Conservation (phyloP, 345 rosid species). For the Bruguiera parviflora region DNA sequence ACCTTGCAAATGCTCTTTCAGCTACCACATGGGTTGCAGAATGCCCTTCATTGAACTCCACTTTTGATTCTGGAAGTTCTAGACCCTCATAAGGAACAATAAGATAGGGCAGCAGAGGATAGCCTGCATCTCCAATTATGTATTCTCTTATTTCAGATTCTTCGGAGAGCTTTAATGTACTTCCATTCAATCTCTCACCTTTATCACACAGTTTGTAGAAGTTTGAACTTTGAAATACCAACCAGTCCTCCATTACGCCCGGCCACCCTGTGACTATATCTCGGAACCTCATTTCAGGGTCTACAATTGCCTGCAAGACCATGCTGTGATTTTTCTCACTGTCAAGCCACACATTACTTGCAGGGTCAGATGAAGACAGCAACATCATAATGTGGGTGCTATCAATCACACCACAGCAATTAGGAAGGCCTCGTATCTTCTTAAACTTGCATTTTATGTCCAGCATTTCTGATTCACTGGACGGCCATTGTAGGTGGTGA, state of each 20-base stretch:
- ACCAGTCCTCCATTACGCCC: constrained; percentile 45
- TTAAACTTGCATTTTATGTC: constrained; percentile 52
- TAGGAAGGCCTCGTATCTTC: constrained; percentile 52
- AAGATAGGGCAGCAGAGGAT: constrained; percentile 57
- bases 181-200: constrained; percentile 48
- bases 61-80: constrained; percentile 33
- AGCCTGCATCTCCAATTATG: constrained; percentile 54
- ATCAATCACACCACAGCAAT: constrained; percentile 61
- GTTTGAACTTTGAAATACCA: constrained; percentile 44
- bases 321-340: constrained; percentile 55
- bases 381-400: constrained; percentile 54
- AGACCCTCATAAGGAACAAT: constrained; percentile 45
- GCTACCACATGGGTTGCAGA: constrained; percentile 45
- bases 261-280: constrained; percentile 77
- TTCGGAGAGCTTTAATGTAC: constrained; percentile 32
- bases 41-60: constrained; percentile 46
- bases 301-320: constrained; percentile 59
- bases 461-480: constrained; percentile 33
- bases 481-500: constrained; percentile 57
- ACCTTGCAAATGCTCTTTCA: constrained; percentile 43
- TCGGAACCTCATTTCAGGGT: constrained; percentile 53
- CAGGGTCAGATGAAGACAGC: constrained; percentile 47
- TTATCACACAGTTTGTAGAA: constrained; percentile 45
- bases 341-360: constrained; percentile 49
- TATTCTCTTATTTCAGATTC: constrained; percentile 53